Base-by-base conservation (phyloP, 1,284 basidiomycete genomes). In the Trichosporon inkin region DNA sequence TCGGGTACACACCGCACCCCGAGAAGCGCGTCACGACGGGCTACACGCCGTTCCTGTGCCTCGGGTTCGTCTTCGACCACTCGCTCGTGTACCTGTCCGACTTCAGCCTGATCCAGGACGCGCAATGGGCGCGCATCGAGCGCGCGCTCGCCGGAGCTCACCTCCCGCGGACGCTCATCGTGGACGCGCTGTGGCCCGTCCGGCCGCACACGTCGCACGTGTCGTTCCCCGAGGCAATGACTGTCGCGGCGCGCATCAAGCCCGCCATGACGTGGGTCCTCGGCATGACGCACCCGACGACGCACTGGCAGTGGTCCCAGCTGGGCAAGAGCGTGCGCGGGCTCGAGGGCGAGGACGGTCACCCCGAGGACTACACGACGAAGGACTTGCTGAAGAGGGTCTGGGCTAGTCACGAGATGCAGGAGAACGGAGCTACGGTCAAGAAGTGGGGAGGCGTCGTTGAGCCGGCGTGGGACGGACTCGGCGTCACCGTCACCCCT, bases 261-360 rank as follows among this genome's bases (percentile, higher is more conserved):
- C 67, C 78, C 3, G 16, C 41, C 6, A 66, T 65, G 38, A 79
- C 78, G n/a, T 76, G 73, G 55, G 56, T 77, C 20, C 62, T 77
- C 13, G 78, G 77, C 17, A 73, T 75, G 53, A 71, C 75, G 1
- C 78, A 80, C 60, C 77, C 77, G 3, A 70, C 70, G 11, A 69
- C 75, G 13, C 78, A 80, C 62, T 74, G 64, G 49, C 71, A 75
- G 67, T 79, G 78, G 77, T 68, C 71, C 47, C 73, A 73, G 51
- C 60, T 78, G 2, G 74, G 76, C 13, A 53, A 59, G 1, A 67
- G 64, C 3, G 53, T 75, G 17, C 52, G 60, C 10, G 62, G 61
- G 24, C 55, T 57, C 20, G 57, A 60, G 6, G 51, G 44, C 3
- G 13, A 35, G 13, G 56, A 61, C 10, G 41, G 51, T 10, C 22